Evolutionary conservation across 768 basidiomycete genomes (phyloP).

Genomic region (Boletus rubescentipes): DNA sequence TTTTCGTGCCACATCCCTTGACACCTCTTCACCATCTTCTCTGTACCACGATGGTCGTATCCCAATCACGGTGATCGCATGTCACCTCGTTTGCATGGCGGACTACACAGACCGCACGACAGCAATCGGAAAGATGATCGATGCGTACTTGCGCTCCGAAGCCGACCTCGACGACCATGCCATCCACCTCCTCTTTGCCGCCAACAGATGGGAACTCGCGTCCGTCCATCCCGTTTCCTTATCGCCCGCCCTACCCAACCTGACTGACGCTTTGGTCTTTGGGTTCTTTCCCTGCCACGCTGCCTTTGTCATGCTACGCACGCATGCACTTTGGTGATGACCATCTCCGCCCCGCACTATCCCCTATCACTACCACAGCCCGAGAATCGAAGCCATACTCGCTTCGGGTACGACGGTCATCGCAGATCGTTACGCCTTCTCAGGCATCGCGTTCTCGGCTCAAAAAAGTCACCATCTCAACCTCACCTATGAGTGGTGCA

Average conservation of each 20-base stretch:
- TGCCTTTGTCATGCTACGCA: background rate
- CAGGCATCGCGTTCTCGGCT: slow-evolving; percentile 87
- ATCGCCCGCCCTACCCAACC: no score
- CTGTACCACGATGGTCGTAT: background rate
- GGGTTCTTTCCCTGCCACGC: background rate
- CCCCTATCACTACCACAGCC: slow-evolving; percentile 42
- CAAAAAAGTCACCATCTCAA: slow-evolving; percentile 42
- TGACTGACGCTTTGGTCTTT: background rate
- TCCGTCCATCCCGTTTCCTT: slow-evolving; percentile 35
- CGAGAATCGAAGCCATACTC: slow-evolving; percentile 60
- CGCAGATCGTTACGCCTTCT: slow-evolving; percentile 95
- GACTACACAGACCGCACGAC: slow-evolving; percentile 76
- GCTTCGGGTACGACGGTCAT: slow-evolving; percentile 68
- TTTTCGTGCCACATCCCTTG: background rate
- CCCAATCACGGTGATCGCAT: background rate
- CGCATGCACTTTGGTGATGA: background rate
- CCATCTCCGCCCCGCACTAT: no score
- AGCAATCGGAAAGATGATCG: slow-evolving; percentile 88
- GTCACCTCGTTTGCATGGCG: background rate
- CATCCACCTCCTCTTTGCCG: slow-evolving; percentile 93
- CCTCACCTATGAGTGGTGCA: slow-evolving; percentile 81
- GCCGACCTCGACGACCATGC: slow-evolving; percentile 89
- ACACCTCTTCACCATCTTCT: background rate
- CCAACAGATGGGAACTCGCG: slow-evolving; percentile 96
- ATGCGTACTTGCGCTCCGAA: slow-evolving; percentile 82